Evolutionary conservation across 345 rosid species (phyloP).

Genomic region (Eucalyptus erythrocorys): DNA sequence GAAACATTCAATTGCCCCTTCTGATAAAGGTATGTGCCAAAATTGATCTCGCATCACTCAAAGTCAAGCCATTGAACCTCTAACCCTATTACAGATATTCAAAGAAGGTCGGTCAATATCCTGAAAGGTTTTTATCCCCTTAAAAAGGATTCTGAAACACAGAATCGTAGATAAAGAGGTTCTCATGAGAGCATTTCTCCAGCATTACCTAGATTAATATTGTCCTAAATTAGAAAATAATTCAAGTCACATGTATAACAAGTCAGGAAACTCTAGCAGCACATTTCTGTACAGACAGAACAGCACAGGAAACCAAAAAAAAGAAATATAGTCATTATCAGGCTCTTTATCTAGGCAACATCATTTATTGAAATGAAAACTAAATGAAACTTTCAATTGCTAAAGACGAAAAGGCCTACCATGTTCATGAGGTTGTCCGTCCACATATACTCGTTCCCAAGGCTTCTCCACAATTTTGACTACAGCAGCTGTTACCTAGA

Average conservation of each 20-base stretch:
- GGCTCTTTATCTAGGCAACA: background rate
- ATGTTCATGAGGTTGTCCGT: conserved; percentile 69
- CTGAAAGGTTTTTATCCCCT: background rate
- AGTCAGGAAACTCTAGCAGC: background rate
- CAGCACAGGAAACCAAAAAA: background rate
- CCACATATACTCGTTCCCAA: conserved; percentile 70
- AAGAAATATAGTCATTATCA: background rate
- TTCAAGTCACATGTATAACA: background rate
- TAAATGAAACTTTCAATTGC: background rate
- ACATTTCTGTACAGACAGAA: background rate
- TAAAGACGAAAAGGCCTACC: conserved; percentile 22
- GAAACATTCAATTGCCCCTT: background rate
- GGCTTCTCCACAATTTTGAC: conserved; percentile 83
- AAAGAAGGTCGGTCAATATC: background rate
- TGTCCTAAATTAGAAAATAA: background rate
- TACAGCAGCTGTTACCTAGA: conserved; percentile 62
- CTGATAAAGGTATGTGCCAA: background rate
- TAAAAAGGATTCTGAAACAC: background rate
- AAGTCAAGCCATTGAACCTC: background rate
- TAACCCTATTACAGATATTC: background rate
- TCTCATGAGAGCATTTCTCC: background rate
- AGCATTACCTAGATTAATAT: background rate
- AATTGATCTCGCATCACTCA: background rate
- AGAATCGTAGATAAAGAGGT: background rate
- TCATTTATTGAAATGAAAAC: background rate